Evolutionary conservation across 208 protist genomes (phyloP).

Genomic region (Wallacemonas sp.): DNA sequence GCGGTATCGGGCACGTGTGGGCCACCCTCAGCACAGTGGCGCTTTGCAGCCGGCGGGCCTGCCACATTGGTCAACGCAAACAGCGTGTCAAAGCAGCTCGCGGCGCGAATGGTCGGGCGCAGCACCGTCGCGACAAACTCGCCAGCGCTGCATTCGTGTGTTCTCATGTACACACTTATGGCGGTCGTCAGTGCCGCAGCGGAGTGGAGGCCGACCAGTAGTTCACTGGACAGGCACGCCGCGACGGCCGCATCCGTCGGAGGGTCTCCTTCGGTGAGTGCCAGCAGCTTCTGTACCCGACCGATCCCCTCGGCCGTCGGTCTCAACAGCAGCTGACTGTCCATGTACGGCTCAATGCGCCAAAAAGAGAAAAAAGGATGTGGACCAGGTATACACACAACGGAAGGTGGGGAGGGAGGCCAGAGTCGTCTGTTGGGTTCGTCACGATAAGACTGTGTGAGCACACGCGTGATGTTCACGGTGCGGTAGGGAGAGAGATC

Average conservation of each 20-base stretch:
- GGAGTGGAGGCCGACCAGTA: slow-evolving; percentile 4
- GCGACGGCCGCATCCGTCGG: neutral
- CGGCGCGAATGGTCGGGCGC: slow-evolving; percentile 9
- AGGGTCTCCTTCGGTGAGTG: neutral
- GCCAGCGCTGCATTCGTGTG: neutral
- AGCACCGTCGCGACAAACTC: slow-evolving; percentile 13
- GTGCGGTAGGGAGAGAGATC: no score
- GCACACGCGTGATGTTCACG: no score
- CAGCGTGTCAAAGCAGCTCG: neutral
- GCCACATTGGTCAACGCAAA: no score
- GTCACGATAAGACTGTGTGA: no score
- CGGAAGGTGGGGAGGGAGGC: no score
- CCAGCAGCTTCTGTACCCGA: neutral
- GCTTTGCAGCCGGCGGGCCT: no score
- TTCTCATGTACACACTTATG: slow-evolving; percentile 8
- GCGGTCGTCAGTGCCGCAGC: slow-evolving; percentile 7
- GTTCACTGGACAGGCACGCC: slow-evolving; percentile 1
- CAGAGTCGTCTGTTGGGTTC: no score
- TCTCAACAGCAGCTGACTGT: neutral
- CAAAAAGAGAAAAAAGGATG: no score
- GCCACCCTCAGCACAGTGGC: no score
- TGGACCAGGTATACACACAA: no score
- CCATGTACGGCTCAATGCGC: no score
- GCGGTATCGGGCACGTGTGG: no score
- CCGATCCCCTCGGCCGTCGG: neutral